Base-by-base conservation (phyloP, 169 alveolate species). In the Plasmodium billcollinsi region DNA sequence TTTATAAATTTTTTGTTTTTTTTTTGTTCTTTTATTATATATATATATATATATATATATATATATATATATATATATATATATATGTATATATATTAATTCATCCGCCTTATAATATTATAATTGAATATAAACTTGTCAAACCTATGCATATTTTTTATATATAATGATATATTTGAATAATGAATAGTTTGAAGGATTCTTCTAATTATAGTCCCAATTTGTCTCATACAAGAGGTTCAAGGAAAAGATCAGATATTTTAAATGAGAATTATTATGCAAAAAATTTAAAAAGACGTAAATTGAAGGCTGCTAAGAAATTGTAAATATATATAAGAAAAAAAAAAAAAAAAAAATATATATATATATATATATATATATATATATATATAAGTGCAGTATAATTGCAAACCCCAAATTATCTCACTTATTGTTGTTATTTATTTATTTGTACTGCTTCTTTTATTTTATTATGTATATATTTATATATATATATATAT, bases 241-340 rank as follows among this genome's bases (percentile, higher is more conserved):
- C 21, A 39, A 18, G 52, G 26, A 83, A 69, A 58, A 83, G 83
- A 63, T 18, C 80, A 69, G 91, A 83, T 39, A 83, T 83, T 83
- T 67, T 83, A 69, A 54, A 67, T 83, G 91, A 83, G 65, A 63
- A 83, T 33, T 83, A 83, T 62, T 83, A 83, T 58, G 73, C 91
- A 7, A 83, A 72, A 83, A 45, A 47, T 83, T 78, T 33, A 24
- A 83, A 83, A 83, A 52, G 59, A 43, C 91, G 91, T 8, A 83
- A 67, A 72, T 50, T 83, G 14, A 83, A 83, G 73, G 61, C 91
- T 3, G 33, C 91, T 58, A 70, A 58, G 33, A 83, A 83, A 73
- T 33, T 83, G 91, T 83, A 69, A 83, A 29, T 29, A 61, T 33
- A 73, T 11, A 71, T 56, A 61, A 8, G 20, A n/a, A 54, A 54